Conservation (phyloP, 495 filamentous ascomycete genomes). For the Podospora pseudopauciseta region DNA sequence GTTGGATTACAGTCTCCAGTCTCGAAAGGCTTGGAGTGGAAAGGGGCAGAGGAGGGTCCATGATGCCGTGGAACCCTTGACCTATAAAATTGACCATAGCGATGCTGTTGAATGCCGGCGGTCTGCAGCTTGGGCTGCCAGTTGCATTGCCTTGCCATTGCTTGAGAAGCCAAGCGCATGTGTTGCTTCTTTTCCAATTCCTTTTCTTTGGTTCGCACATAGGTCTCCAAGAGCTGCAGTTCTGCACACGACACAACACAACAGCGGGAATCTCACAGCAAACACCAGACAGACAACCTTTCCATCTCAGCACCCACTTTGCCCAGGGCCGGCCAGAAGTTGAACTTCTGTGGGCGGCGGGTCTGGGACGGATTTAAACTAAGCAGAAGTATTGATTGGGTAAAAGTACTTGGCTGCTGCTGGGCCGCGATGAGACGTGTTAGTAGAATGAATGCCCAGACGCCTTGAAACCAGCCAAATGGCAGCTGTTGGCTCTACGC, state of each 20-base stretch:
- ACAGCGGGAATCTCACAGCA: background rate
- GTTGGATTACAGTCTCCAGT: background rate
- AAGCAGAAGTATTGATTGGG: background rate
- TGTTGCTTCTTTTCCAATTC: background rate
- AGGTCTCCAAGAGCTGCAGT: background rate
- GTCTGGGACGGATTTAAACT: constrained; percentile 26
- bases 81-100: background rate
- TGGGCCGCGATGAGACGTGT: constrained; percentile 23
- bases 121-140: constrained; percentile 9
- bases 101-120: constrained; percentile 2
- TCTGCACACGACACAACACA: background rate
- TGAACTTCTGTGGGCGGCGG: constrained; percentile 18
- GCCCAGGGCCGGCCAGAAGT: background rate
- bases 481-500: background rate
- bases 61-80: constrained; percentile 5
- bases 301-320: background rate
- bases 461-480: background rate
- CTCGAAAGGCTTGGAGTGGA: constrained; percentile 1
- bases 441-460: constrained; percentile 14
- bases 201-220: background rate
- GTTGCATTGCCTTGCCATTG: background rate
- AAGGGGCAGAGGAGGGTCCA: background rate
- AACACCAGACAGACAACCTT: constrained; percentile 9
- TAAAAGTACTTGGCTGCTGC: constrained; percentile 16
- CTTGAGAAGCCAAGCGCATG: background rate